Conservation (phyloP, 2,329 filamentous ascomycete genomes). For the Penicillium polonicum region DNA sequence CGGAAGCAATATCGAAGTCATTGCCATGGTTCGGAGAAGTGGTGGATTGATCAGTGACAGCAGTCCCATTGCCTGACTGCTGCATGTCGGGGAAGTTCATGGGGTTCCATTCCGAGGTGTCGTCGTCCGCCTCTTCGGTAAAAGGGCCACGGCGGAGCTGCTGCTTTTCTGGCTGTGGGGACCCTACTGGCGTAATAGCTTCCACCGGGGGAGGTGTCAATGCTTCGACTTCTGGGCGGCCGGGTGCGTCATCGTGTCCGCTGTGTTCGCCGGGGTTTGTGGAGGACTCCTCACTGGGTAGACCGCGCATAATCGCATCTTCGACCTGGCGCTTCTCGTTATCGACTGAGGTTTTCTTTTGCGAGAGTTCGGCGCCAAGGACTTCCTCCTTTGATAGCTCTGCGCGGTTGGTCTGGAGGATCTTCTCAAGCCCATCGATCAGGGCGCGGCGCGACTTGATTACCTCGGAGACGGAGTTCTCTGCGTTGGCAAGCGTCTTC, state of each 20-base stretch:
- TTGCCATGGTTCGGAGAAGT: slow-evolving; percentile 19
- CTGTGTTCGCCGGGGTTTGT: slow-evolving; percentile 43
- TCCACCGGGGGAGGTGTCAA: slow-evolving; percentile 76
- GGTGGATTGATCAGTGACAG: slow-evolving; percentile 5
- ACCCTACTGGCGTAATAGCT: slow-evolving; percentile 53
- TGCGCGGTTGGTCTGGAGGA: slow-evolving; percentile 70
- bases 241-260: slow-evolving; percentile 29
- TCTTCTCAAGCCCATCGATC: slow-evolving; percentile 75
- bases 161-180: slow-evolving; percentile 41
- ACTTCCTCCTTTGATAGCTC: slow-evolving; percentile 69
- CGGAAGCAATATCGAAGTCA: slow-evolving; percentile 26
- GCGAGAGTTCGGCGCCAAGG: slow-evolving; percentile 61
- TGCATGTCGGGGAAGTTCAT: slow-evolving; percentile 24
- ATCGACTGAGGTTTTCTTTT: slow-evolving; percentile 72
- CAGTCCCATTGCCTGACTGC: slow-evolving; percentile 18
- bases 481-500: slow-evolving; percentile 82
- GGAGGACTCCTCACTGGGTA: slow-evolving; percentile 61
- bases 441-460: slow-evolving; percentile 80
- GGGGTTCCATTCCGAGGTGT: slow-evolving; percentile 7
- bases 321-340: slow-evolving; percentile 85
- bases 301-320: slow-evolving; percentile 81
- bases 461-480: slow-evolving; percentile 83
- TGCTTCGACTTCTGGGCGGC: slow-evolving; percentile 76
- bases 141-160: slow-evolving; percentile 33
- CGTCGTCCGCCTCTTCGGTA: slow-evolving; percentile 14